Evolutionary conservation across 805 yeast genomes (phyloP), one percentile per base, ranked within the genome.

Genomic region (Kuraishia piskuri): DNA sequence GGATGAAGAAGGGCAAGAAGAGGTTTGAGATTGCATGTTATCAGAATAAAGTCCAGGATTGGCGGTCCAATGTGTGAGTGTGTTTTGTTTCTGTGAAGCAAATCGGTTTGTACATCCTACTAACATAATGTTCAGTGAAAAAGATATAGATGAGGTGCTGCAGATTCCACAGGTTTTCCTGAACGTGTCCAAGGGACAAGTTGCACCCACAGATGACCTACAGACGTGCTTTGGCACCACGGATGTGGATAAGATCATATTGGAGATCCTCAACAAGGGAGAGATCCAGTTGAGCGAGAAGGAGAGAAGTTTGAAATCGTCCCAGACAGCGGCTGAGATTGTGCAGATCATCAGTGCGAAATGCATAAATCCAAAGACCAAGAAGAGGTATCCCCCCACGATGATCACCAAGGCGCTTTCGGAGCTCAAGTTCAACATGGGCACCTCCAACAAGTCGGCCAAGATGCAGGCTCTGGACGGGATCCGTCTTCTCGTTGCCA

Each of bases 11-110:
- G 66, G 97, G 91, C 46, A 90, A 89, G 65, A 88, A 89, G 68
- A 75, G 97, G 58, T 94, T 90, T 61, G 99, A 94, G 68, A 79
- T 94, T 48, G 98, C 98, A 0, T 94, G 99, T 64, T 94, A 94
- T 67, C 96, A 89, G 64, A 94, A 94, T 63, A 94, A 94, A 65
- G 97, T 94, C 4, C 98, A 92, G 67, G 99, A 94, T 67, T 94
- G 90, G 82, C 77, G 97, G 60, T 78, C 80, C 56, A 88, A 86
- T 55, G 83, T 88, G 66, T 71, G 60, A 54, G 73, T 62, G n/a
- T 20, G n/a, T 19, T 10, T 21, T 2, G 21, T 24, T 7, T 6
- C 36, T 24, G 23, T n/a, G 8, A 3, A 48, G 10, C 22, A 2
- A 2, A 24, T 20, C 12, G 6, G 21, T 22, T 21, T 17, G 22